A percentile compares a stretch with the other conserved stretches of the same genome.
These are phyloP conservation scores for Russula virescens DNA, from an alignment of 768 basidiomycete species.

Conservation along the genomic window DNA sequence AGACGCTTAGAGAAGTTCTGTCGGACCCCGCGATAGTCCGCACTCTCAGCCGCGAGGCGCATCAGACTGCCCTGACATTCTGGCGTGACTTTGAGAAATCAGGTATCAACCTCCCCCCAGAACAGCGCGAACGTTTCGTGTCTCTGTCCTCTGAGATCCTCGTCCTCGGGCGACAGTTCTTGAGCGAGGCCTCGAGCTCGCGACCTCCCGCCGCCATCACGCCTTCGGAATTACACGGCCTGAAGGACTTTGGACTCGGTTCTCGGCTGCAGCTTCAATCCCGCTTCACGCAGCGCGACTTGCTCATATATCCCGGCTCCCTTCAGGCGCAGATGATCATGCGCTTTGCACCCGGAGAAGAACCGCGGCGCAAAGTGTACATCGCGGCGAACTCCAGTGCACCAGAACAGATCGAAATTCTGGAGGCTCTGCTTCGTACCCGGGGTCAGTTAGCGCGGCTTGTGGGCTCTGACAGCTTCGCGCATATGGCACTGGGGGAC, in stretches of 20 bases:
- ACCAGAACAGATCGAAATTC: conserved; percentile 61
- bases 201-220: conserved; percentile 65
- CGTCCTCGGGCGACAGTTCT: conserved; percentile 79
- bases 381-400: conserved; percentile 76
- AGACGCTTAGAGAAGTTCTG: conserved; percentile 70
- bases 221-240: conserved; percentile 60
- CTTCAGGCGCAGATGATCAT: conserved; percentile 92
- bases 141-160: conserved; percentile 86
- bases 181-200: conserved; percentile 57
- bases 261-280: conserved; percentile 68
- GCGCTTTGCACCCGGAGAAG: conserved; percentile 80
- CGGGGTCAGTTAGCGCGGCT: conserved; percentile 79
- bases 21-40: conserved; percentile 60
- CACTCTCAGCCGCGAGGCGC: conserved; percentile 67
- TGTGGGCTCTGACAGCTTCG: conserved; percentile 82
- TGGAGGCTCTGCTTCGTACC: conserved; percentile 71
- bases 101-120: conserved; percentile 81
- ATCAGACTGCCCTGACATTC: conserved; percentile 87
- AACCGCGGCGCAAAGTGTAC: conserved; percentile 75
- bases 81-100: conserved; percentile 97
- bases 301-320: conserved; percentile 79
- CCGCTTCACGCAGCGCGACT: conserved; percentile 65
- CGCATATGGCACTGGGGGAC: conserved; percentile 79
- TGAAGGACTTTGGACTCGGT: conserved; percentile 75
- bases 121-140: conserved; percentile 76